Conservation (phyloP, 352 stramenopile genomes). For the Phytophthora podocarpi region DNA sequence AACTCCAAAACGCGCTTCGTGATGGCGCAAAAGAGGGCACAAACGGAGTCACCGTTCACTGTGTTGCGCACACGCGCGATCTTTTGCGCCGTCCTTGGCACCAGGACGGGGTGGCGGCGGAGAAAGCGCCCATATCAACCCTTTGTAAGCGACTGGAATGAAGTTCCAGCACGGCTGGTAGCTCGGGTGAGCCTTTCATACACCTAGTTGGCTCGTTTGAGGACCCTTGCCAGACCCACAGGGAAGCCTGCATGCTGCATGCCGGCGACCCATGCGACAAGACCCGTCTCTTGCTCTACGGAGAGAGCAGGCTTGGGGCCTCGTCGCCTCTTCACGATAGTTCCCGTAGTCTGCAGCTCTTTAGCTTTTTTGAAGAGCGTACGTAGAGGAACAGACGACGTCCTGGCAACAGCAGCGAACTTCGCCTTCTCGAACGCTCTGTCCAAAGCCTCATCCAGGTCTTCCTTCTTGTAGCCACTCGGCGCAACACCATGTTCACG, state of each 20-base stretch:
- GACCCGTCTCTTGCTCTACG: background rate
- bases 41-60: background rate
- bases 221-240: background rate
- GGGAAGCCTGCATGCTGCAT: background rate
- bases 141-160: background rate
- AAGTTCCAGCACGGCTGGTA: background rate
- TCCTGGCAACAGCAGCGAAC: background rate
- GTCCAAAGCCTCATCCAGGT: background rate
- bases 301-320: background rate
- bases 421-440: background rate
- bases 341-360: background rate
- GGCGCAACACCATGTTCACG: background rate
- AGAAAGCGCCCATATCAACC: slow-evolving; percentile 20
- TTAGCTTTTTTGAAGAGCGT: slow-evolving; percentile 1
- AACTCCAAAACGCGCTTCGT: slow-evolving; percentile 11
- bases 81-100: background rate
- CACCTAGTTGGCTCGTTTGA: background rate
- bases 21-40: slow-evolving; percentile 5
- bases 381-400: background rate
- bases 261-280: background rate
- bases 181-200: background rate
- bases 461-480: background rate
- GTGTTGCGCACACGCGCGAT: slow-evolving; percentile 11
- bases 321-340: background rate
- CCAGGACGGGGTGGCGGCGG: background rate